Base-by-base conservation (phyloP, 345 rosid genomes). In the Heritiera littoralis region DNA sequence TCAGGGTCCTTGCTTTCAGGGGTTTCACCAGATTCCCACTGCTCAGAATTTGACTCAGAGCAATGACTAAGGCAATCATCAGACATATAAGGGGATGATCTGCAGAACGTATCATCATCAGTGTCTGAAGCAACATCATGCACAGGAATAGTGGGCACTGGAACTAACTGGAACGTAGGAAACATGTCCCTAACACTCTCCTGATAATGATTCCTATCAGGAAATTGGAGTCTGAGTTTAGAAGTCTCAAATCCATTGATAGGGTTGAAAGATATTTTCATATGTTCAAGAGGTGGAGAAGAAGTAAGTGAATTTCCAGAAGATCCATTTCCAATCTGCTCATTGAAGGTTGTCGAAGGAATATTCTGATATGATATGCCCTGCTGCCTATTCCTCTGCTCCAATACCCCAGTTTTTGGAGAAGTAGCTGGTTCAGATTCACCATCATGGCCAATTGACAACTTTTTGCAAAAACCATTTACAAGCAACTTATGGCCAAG, bases 251-350 rank as follows among this genome's bases (percentile, higher is more conserved):
- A 76, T 72, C 89, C 88, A 87, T 89, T 86, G 14, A 86, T 66
- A 48, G 93, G 97, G 72, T 60, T 93, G 88, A 94, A 94, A 83
- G 97, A 92, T 82, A 96, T 86, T 81, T 89, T 92, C 98, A 96
- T 96, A 82, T 88, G 97, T 69, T 91, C 93, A 66, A 96, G 88
- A 67, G 98, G 97, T 18, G 99, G 98, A 28, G 99, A 96, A 73
- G 97, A 89, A 23, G 92, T 83, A 61, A 84, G 79, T 66, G 90
- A 88, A 84, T 84, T 85, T 71, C 78, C 63, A 72, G 83, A 76
- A 84, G 86, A 79, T 78, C 81, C 85, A 49, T 51, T 75, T 79
- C 85, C 88, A 78, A 87, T 84, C 80, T 72, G 86, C 63, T 83
- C 89, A 32, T 61, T 51, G 58, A 76, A 84, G 46, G 81, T 74